Conservation (phyloP, 208 protist genomes). For the Acanthamoeba triangularis region DNA sequence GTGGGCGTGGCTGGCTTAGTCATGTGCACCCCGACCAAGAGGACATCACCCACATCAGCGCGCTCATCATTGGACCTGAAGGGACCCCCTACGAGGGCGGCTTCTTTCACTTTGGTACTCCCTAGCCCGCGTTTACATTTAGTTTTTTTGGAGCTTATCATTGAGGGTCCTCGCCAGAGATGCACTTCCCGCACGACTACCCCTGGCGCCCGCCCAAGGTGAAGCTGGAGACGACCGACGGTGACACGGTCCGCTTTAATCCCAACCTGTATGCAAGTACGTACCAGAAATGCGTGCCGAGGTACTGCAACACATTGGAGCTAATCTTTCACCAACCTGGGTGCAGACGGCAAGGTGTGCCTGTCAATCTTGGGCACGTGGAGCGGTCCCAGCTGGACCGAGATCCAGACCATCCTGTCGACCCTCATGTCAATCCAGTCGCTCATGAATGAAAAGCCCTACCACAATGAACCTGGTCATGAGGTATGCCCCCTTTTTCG, state of each 20-base stretch:
- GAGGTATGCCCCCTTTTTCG: neutral
- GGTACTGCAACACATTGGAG: no score
- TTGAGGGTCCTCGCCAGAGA: slow-evolving; percentile 34
- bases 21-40: slow-evolving; percentile 41
- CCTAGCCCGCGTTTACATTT: neutral
- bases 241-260: slow-evolving; percentile 92
- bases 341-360: slow-evolving; percentile 87
- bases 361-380: slow-evolving; percentile 93
- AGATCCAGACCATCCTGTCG: slow-evolving; percentile 4
- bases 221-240: slow-evolving; percentile 88
- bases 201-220: slow-evolving; percentile 77
- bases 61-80: slow-evolving; percentile 83
- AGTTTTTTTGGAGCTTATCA: neutral
- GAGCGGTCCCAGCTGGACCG: slow-evolving; percentile 82
- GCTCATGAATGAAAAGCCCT: slow-evolving; percentile 93
- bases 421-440: slow-evolving; percentile 93
- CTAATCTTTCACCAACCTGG: neutral
- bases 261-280: slow-evolving; percentile 93
- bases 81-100: slow-evolving; percentile 87
- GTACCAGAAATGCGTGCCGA: no score
- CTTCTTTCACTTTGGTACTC: slow-evolving; percentile 83
- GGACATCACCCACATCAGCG: slow-evolving; percentile 69
- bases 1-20: neutral
- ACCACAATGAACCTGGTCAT: slow-evolving; percentile 92
- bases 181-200: slow-evolving; percentile 82